phyloP scores from a whole-genome alignment of 441 rosid genomes.

The Gossypium davidsonii region DNA sequence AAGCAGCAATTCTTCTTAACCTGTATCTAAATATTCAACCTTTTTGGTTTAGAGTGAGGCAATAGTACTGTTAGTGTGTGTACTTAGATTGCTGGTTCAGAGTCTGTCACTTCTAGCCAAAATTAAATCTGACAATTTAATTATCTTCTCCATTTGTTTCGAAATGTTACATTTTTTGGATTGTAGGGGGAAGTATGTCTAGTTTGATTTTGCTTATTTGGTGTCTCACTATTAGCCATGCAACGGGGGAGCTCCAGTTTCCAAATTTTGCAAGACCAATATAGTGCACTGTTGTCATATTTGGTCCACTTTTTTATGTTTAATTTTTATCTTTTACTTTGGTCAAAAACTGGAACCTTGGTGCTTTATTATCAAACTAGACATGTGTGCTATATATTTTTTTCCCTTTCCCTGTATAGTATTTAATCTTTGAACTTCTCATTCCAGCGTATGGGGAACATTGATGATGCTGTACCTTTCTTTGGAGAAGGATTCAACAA shows the following conservation, averaged over 20 bases:
- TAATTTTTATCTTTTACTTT: background rate
- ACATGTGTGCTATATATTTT: background rate
- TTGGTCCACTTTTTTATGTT: background rate
- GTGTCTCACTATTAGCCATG: background rate
- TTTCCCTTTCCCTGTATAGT: conserved; percentile 1
- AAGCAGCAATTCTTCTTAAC: background rate
- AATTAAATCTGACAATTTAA: background rate
- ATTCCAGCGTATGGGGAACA: conserved; percentile 89
- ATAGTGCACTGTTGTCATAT: background rate
- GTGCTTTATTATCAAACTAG: background rate
- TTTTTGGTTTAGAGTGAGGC: background rate
- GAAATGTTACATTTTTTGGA: background rate
- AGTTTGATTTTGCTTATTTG: background rate
- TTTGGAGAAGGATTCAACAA: conserved; percentile 79
- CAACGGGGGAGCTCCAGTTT: background rate
- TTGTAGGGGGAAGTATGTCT: background rate
- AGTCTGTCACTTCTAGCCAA: background rate
- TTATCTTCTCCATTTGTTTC: background rate
- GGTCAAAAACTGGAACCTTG: background rate
- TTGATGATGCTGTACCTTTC: conserved; percentile 74
- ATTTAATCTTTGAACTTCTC: conserved; percentile 12
- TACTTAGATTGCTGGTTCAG: background rate
- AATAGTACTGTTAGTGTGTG: background rate
- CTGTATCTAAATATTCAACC: background rate
- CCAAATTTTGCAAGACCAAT: background rate